phyloP scores from a whole-genome alignment of 2,329 filamentous ascomycete genomes.

The Alternaria arborescens region DNA sequence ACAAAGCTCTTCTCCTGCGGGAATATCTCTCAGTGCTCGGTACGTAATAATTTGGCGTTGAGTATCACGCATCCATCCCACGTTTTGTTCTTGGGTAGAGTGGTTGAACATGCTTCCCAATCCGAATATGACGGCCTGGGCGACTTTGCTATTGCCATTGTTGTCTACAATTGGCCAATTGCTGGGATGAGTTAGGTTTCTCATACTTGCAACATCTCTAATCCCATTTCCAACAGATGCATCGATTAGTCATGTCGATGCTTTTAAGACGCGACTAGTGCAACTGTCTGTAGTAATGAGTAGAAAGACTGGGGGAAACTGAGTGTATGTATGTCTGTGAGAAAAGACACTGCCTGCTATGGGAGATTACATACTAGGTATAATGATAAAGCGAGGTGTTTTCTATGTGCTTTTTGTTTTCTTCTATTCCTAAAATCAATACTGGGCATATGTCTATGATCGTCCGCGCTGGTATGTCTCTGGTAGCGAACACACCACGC shows the following conservation, averaged over 20 bases:
- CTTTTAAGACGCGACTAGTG: not conserved
- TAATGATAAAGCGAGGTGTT: conserved; percentile 64
- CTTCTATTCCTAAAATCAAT: conserved; percentile 57
- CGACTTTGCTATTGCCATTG: conserved; percentile 44
- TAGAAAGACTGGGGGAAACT: not conserved
- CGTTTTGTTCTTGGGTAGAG: conserved; percentile 61
- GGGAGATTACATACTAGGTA: conserved; percentile 58
- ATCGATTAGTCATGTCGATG: not conserved
- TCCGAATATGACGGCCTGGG: conserved; percentile 64
- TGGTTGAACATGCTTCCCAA: conserved; percentile 69
- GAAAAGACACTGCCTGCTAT: too few relatives aligned
- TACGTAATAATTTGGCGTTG: conserved; percentile 59
- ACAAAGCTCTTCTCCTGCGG: conserved; percentile 64
- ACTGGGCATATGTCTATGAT: conserved; percentile 63
- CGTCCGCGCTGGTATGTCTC: conserved; percentile 57
- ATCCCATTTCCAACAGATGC: not conserved
- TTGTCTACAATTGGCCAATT: conserved; percentile 54
- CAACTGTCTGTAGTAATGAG: not conserved
- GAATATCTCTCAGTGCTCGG: conserved; percentile 59
- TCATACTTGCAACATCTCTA: not conserved
- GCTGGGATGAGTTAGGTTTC: conserved; percentile 33
- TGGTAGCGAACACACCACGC: conserved; percentile 61
- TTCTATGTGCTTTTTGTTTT: conserved; percentile 60
- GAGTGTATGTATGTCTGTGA: not conserved
- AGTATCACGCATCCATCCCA: conserved; percentile 63